Evolutionary conservation across 73 alveolate genomes (phyloP), one percentile per base, ranked within the genome.

Genomic region (Paramecium pentaurelia): DNA sequence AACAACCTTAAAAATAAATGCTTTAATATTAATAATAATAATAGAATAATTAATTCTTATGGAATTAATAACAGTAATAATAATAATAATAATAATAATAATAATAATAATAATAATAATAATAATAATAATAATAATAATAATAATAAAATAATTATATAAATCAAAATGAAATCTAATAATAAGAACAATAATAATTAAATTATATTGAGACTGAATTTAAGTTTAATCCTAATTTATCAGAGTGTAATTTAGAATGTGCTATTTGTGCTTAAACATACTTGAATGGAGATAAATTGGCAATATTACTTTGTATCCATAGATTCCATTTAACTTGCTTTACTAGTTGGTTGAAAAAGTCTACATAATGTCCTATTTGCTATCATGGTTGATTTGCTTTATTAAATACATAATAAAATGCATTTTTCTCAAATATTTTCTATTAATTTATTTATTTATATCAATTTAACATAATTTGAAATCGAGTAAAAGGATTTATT

Each of bases 351-450:
- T 9, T 34, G 60, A n/a, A 37, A 34, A 22, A 11, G 42, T 22
- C 38, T 75, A 30, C 12, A 34, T 37, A 12, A n/a, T 75, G 88
- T 75, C 88, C 88, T 34, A 37, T 75, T 30, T 75, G 88, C 68
- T 22, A 75, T 14, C 70, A 54, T 54, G 32, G 70, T 54, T 54
- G 70, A 54, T 40, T 38, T 40, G 16, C 3, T 40, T 40, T 40
- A 40, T 40, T 40, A 12, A 40, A 4, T 40, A 7, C 0, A 40
- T 0, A 40, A 7, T 40, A 40, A 40, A 40, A 40, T 40, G 49
- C 49, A 2, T 0, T 4, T 40, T 40, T 40, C 49, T 40, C 49
- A 40, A 40, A 0, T 40, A 40, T 40, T 40, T 40, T 38, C 2
- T 40, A 34, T 40, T 12, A 40, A 40, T 7, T 1, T 0, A 0